A percentile compares a stretch with the other conserved stretches of the same genome.
phyloP scores from a whole-genome alignment of 2,329 filamentous ascomycete genomes.

The Colletotrichum ledebouriae region DNA sequence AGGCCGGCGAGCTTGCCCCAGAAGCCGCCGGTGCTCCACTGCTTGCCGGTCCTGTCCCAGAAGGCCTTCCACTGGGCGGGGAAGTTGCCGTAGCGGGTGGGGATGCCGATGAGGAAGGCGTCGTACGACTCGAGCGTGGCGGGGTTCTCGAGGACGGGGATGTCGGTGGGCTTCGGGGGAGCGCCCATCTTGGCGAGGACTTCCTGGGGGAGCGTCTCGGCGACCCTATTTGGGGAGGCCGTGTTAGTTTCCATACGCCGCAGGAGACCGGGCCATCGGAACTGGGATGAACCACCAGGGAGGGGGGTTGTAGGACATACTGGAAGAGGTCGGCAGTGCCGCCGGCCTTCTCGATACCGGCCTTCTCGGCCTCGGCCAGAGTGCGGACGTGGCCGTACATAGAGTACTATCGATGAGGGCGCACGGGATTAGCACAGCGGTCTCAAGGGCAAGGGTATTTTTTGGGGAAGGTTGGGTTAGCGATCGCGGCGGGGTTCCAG shows the following conservation, averaged over 20 bases:
- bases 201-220: constrained; percentile 88
- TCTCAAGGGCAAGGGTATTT: constrained; percentile 9
- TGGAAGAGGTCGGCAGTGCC: constrained; percentile 87
- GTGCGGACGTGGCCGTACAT: constrained; percentile 92
- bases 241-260: constrained; percentile 15
- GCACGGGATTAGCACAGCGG: constrained; percentile 19
- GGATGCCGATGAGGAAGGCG: constrained; percentile 92
- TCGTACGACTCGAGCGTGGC: constrained; percentile 78
- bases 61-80: constrained; percentile 94
- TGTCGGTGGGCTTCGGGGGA: constrained; percentile 76
- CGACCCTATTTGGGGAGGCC: constrained; percentile 64
- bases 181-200: constrained; percentile 94
- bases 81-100: constrained; percentile 97
- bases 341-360: constrained; percentile 89
- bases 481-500: constrained; percentile 18
- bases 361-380: constrained; percentile 90
- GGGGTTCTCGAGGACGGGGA: constrained; percentile 73
- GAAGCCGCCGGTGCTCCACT: constrained; percentile 84
- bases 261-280: too few relatives aligned
- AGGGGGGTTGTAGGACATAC: constrained; percentile 57
- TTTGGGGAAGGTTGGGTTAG: background rate
- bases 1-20: constrained; percentile 91
- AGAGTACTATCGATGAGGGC: constrained; percentile 75
- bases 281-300: background rate
- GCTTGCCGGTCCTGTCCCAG: constrained; percentile 90